Conservation (phyloP, 2,329 filamentous ascomycete genomes). For the Monosporascus sp. region DNA sequence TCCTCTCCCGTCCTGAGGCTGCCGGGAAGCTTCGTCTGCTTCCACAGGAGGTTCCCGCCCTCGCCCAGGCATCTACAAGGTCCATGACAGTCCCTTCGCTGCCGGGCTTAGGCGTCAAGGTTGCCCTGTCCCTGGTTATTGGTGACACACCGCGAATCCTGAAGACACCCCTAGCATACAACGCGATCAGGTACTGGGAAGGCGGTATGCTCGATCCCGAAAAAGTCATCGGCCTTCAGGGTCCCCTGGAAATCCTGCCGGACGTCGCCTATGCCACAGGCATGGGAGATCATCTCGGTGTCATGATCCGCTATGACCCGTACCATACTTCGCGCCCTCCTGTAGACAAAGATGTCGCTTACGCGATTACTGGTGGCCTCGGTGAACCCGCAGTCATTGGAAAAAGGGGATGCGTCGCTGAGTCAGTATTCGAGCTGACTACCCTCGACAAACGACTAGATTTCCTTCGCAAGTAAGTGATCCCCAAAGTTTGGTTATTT, state of each 20-base stretch:
- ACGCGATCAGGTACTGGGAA: not conserved
- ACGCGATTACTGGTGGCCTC: not conserved
- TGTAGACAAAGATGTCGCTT: not conserved
- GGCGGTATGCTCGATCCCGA: not conserved
- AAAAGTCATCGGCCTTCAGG: not conserved
- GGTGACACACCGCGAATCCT: not conserved
- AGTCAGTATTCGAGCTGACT: not conserved
- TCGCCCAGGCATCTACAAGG: not conserved
- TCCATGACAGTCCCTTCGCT: not conserved
- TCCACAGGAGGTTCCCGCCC: not conserved
- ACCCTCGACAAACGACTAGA: not conserved
- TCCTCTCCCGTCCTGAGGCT: not conserved
- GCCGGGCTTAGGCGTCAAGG: not conserved
- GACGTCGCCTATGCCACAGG: not conserved
- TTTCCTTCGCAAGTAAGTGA: not conserved
- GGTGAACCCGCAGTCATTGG: not conserved
- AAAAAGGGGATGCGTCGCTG: not conserved
- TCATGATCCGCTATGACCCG: not conserved
- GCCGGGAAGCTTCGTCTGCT: not conserved
- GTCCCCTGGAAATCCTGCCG: not conserved
- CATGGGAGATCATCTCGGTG: not conserved
- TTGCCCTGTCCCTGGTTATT: not conserved
- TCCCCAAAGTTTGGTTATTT: not conserved
- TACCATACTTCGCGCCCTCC: not conserved
- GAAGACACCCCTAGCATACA: not conserved